Conservation (phyloP, 2,329 filamentous ascomycete species). For the Aspergillus transmontanensis region DNA sequence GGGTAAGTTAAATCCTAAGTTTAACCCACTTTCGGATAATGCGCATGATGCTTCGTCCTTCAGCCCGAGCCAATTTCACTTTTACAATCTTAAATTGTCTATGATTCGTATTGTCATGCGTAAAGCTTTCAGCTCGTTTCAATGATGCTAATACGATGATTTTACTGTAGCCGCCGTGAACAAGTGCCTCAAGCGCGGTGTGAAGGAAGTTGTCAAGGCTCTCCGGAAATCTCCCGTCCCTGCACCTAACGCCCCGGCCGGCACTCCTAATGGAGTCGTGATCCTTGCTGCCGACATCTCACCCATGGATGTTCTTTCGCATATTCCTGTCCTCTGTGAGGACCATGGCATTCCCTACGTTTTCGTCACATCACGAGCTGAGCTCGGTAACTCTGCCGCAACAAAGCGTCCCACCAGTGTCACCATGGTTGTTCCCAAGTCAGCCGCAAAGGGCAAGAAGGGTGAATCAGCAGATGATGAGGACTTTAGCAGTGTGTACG, state of each 20-base stretch:
- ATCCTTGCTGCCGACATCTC: slow-evolving; percentile 97
- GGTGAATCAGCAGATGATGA: slow-evolving; percentile 49
- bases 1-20: slow-evolving; percentile 34
- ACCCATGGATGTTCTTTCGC: slow-evolving; percentile 97
- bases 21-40: background rate
- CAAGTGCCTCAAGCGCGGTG: slow-evolving; percentile 94
- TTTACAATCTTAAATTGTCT: background rate
- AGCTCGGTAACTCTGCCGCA: slow-evolving; percentile 88
- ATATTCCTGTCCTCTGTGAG: slow-evolving; percentile 96
- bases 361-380: slow-evolving; percentile 88
- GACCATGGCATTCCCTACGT: slow-evolving; percentile 97
- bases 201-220: slow-evolving; percentile 98
- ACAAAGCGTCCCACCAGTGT: slow-evolving; percentile 97
- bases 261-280: slow-evolving; percentile 72
- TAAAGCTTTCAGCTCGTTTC: background rate
- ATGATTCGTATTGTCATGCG: background rate
- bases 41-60: background rate
- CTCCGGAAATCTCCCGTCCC: slow-evolving; percentile 85
- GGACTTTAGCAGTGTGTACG: slow-evolving; percentile 57
- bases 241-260: slow-evolving; percentile 63
- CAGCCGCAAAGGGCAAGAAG: slow-evolving; percentile 57
- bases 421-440: slow-evolving; percentile 72
- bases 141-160: slow-evolving; percentile 22
- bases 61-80: background rate
- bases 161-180: slow-evolving; percentile 76